Evolutionary conservation across 768 basidiomycete genomes (phyloP), one percentile per base, ranked within the genome.

Genomic region (Mycena chlorophos): DNA sequence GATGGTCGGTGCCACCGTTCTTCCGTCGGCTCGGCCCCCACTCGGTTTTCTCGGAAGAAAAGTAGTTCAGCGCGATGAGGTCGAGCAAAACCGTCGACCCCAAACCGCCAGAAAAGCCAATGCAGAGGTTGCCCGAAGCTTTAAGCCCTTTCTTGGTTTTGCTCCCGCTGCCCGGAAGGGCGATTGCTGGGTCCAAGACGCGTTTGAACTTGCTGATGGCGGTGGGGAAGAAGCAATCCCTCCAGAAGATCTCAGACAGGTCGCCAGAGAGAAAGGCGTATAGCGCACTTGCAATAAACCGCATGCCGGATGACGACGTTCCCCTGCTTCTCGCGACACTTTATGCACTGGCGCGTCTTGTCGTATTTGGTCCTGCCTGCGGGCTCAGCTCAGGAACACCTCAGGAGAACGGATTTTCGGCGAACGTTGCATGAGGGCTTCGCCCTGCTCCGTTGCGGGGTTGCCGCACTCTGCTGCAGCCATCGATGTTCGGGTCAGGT

Each of bases 101-200:
- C 1, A 90, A 75, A 2, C 91, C 90, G 6, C 91, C 91, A n/a
- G 90, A 91, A 55, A 86, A 82, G 1, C 79, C 90, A 17, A 93
- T 67, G 8, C 86, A 70, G 4, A 93, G 72, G 55, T 86, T 84
- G 47, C 89, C 89, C 8, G 80, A 72, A 2, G 90, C 88, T 61
- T 83, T 85, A 3, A 89, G 73, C 12, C 76, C 75, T 49, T 81
- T 84, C 30, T 83, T 78, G 39, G 85, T 78, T 17, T 83, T 76
- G n/a, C n/a, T n/a, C 10, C 78, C 80, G 60, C 82, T 77, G 14
- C 80, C 72, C n/a, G 72, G 71, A 3, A 73, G 70, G 57, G 89
- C 89, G 40, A 91, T 75, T 12, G 69, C 74, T 2, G 88, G 86
- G 62, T 89, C 87, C 8, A 92, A 71, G 0, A 77, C 72, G 51